phyloP scores from a whole-genome alignment of 2,329 filamentous ascomycete genomes.

The Eurotiales sp. region DNA sequence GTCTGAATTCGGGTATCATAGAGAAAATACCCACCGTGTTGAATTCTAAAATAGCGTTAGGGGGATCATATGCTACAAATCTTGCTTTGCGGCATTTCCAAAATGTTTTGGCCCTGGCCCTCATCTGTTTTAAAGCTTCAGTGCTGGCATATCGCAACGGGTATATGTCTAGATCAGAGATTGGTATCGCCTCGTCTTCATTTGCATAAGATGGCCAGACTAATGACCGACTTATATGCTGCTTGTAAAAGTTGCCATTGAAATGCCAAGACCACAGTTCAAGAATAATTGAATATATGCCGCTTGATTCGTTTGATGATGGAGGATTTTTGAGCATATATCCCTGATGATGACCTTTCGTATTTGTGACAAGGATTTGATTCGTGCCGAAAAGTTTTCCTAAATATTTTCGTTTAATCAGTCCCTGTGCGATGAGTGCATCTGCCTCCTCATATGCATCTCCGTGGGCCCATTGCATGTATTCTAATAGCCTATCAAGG shows the following conservation, averaged over 20 bases:
- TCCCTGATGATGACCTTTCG: background rate
- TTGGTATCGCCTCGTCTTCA: background rate
- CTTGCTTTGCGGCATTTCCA: background rate
- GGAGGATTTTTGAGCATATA: background rate
- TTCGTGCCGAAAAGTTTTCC: background rate
- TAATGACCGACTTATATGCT: background rate
- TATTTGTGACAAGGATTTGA: background rate
- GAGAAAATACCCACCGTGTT: background rate
- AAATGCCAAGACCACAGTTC: background rate
- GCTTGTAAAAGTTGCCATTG: background rate
- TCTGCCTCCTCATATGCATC: background rate
- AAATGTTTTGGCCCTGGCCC: background rate
- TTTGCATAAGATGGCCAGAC: background rate
- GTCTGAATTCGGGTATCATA: background rate
- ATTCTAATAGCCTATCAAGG: background rate
- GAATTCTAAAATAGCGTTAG: background rate
- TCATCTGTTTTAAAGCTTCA: background rate
- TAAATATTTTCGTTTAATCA: background rate
- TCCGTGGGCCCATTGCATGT: background rate
- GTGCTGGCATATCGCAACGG: background rate
- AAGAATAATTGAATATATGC: too few relatives aligned
- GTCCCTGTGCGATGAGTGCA: background rate
- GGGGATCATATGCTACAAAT: constrained; percentile 1
- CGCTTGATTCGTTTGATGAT: background rate
- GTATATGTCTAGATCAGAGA: background rate